These are phyloP conservation scores for Penicillium capsulatum DNA, from an alignment of 2,329 filamentous ascomycete genomes.

Conservation along the genomic window DNA sequence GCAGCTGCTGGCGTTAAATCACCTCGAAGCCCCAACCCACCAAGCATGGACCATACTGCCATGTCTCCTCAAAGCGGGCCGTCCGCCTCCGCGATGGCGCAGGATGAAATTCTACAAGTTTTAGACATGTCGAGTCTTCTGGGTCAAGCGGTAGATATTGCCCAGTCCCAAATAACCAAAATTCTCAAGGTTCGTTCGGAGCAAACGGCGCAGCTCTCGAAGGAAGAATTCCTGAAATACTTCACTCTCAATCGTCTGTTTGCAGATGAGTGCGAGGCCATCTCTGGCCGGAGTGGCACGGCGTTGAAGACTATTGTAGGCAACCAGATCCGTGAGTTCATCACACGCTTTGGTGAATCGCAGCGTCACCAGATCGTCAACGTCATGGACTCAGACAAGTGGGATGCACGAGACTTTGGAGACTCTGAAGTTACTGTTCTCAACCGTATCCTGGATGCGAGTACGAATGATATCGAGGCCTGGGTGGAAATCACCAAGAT, in stretches of 20 bases:
- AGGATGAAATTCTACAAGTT: conserved; percentile 60
- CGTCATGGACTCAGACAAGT: conserved; percentile 58
- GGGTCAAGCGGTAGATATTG: conserved; percentile 63
- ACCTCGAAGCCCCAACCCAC: conserved; percentile 46
- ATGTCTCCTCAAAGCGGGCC: conserved; percentile 21
- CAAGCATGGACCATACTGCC: conserved; percentile 43
- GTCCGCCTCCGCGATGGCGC: conserved; percentile 34
- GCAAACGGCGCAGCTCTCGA: conserved; percentile 52
- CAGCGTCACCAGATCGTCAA: conserved; percentile 56
- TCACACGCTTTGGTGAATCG: conserved; percentile 54
- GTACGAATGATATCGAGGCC: conserved; percentile 54
- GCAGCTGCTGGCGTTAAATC: conserved; percentile 42
- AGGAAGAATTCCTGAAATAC: conserved; percentile 58
- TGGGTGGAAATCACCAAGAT: conserved; percentile 53
- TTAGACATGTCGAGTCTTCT: conserved; percentile 63
- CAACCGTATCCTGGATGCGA: conserved; percentile 53
- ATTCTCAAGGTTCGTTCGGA: conserved; percentile 61
- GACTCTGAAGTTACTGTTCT: conserved; percentile 50
- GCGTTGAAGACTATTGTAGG: conserved; percentile 59
- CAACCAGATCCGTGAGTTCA: conserved; percentile 59
- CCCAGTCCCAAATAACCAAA: conserved; percentile 61
- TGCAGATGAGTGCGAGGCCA: conserved; percentile 63
- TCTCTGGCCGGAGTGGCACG: conserved; percentile 58
- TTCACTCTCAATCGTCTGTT: conserved; percentile 61
- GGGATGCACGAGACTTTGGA: conserved; percentile 62